Evolutionary conservation across 805 yeast species (phyloP).

Genomic region (Sporopachydermia quercuum): DNA sequence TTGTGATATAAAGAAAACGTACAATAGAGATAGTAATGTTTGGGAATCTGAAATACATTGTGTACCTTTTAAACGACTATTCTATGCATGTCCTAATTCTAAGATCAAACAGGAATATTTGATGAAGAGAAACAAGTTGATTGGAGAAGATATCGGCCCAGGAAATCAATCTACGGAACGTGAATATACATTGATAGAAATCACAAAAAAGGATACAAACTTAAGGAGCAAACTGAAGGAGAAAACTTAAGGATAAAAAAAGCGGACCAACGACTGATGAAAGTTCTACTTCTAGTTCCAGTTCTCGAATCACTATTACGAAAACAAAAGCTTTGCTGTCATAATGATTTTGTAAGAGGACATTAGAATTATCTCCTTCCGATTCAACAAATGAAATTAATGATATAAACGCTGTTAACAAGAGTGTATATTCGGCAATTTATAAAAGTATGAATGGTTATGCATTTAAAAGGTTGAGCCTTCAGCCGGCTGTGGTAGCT

Average conservation of each 20-base stretch:
- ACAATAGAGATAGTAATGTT: conserved; percentile 3
- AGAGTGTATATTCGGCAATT: too few species aligned
- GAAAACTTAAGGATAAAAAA: too few species aligned
- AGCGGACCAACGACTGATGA: too few species aligned
- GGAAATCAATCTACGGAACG: neutral
- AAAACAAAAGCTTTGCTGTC: neutral
- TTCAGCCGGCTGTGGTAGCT: conserved; percentile 82
- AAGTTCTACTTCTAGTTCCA: too few species aligned
- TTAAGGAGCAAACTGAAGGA: too few species aligned
- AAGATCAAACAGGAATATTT: neutral
- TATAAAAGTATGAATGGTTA: too few species aligned
- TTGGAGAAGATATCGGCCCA: conserved; percentile 1
- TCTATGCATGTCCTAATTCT: conserved; percentile 9
- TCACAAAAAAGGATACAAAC: neutral
- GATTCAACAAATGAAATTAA: too few species aligned
- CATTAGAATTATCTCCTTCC: too few species aligned
- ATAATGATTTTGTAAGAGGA: conserved; percentile 4
- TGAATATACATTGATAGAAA: neutral
- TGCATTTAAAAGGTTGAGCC: conserved; percentile 60
- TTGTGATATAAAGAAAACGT: conserved; percentile 9
- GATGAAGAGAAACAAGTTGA: neutral
- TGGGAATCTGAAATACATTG: conserved; percentile 13
- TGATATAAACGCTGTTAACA: too few species aligned
- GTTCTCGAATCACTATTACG: neutral
- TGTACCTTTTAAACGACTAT: conserved; percentile 14